Evolutionary conservation across 768 basidiomycete genomes (phyloP), one percentile per base, ranked within the genome.

Genomic region (Leccinum olivaceopallidum): DNA sequence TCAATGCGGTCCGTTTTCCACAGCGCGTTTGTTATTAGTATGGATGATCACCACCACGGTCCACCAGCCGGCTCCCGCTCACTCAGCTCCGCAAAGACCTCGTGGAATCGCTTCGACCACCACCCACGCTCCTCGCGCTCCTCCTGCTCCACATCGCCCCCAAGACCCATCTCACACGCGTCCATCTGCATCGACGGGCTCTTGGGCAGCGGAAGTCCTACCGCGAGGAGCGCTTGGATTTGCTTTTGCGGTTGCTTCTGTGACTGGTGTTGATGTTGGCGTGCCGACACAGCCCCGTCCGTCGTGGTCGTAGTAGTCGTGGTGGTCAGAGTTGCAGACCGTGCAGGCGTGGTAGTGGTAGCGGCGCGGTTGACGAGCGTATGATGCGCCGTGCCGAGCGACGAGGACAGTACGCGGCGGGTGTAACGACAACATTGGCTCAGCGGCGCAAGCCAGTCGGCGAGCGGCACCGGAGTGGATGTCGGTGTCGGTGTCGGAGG

Each of bases 121-220:
- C 88, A 91, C 5, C 83, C 86, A 0, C 89, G 78, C 62, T 90
- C 87, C 67, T 89, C 87, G 26, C 86, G 70, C 63, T 90, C 90
- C 54, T 77, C 76, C 44, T 78, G 75, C 12, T 71, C 65, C 8
- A 70, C 60, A 60, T 74, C 70, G 12, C 58, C 63, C 28, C 58
- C 64, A 24, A 68, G 42, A 13, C 75, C 67, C 4, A 73, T 71
- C 16, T 75, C 73, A 16, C 67, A 63, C 48, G 73, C 78, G 5
- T 73, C 70, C 10, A 86, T 65, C 64, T 85, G 85, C 56, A 84
- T 76, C 1, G 89, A 91, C 12, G 90, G 90, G 65, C 89, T 89
- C 72, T 86, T 89, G 13, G 89, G 89, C 4, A 90, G 65, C 4
- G 89, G 88, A 5, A 80, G 61, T 4, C 82, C 83, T 4, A 79